phyloP scores from a whole-genome alignment of 2,329 filamentous ascomycete species.

The Penicillium frequentans region DNA sequence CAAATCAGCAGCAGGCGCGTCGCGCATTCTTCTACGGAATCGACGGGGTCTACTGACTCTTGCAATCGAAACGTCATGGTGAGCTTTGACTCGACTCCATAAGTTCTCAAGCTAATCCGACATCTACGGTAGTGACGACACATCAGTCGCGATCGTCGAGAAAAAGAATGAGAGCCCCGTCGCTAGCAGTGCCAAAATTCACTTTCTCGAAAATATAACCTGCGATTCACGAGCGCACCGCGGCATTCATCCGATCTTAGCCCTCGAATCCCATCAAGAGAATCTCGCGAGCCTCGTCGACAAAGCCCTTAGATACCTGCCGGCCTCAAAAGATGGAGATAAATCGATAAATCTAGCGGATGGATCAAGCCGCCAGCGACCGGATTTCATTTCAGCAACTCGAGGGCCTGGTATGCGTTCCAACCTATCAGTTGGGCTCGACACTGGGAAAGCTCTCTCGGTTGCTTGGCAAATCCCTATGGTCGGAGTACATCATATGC shows the following conservation, averaged over 20 bases:
- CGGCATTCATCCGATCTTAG: slow-evolving; percentile 77
- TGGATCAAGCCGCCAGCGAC: slow-evolving; percentile 47
- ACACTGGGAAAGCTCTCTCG: slow-evolving; percentile 83
- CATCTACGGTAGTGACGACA: slow-evolving; percentile 69
- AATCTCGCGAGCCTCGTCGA: slow-evolving; percentile 68
- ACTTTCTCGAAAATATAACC: slow-evolving; percentile 79
- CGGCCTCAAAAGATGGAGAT: slow-evolving; percentile 29
- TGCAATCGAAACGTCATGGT: slow-evolving; percentile 51
- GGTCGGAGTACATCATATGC: slow-evolving; percentile 93
- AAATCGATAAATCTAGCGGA: slow-evolving; percentile 21
- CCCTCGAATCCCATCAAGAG: slow-evolving; percentile 73
- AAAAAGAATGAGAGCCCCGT: slow-evolving; percentile 39
- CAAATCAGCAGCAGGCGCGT: slow-evolving; percentile 12
- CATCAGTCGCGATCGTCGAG: slow-evolving; percentile 79
- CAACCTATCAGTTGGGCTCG: slow-evolving; percentile 74
- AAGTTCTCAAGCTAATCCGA: slow-evolving; percentile 1
- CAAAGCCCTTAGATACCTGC: slow-evolving; percentile 61
- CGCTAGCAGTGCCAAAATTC: slow-evolving; percentile 54
- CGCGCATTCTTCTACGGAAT: slow-evolving; percentile 2
- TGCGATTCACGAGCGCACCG: slow-evolving; percentile 72
- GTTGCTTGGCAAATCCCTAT: slow-evolving; percentile 80
- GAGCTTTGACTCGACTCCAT: slow-evolving; percentile 7
- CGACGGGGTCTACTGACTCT: slow-evolving; percentile 43
- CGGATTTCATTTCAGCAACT: slow-evolving; percentile 86
- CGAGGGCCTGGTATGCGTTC: slow-evolving; percentile 85